phyloP scores from a whole-genome alignment of 179 eudicot genomes.

The Silene coronaria region DNA sequence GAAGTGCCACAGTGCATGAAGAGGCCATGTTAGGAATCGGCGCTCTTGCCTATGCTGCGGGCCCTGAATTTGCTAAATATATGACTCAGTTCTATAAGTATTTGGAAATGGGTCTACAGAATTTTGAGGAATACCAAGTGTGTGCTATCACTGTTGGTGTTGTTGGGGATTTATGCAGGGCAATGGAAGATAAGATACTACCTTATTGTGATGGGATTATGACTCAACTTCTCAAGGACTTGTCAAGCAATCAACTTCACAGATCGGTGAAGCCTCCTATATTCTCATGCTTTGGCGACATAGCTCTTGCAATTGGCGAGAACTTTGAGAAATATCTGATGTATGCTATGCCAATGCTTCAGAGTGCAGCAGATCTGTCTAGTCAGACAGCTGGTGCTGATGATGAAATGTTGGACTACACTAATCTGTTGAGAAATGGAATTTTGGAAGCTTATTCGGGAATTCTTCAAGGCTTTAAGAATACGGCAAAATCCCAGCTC shows the following conservation, averaged over 20 bases:
- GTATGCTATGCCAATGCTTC: constrained; percentile 98
- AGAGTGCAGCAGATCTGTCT: constrained; percentile 90
- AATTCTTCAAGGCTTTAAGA: constrained; percentile 90
- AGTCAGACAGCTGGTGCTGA: constrained; percentile 65
- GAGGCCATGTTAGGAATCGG: constrained; percentile 96
- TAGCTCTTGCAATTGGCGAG: constrained; percentile 88
- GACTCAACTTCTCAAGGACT: constrained; percentile 91
- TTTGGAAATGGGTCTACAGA: constrained; percentile 93
- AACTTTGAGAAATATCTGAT: constrained; percentile 85
- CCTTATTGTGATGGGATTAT: constrained; percentile 91
- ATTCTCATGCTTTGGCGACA: constrained; percentile 94
- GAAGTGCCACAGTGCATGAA: constrained; percentile 90
- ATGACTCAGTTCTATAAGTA: constrained; percentile 79
- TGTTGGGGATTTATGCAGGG: constrained; percentile 90
- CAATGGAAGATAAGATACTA: constrained; percentile 75
- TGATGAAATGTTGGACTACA: constrained; percentile 82
- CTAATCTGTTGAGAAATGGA: constrained; percentile 87
- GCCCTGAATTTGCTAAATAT: constrained; percentile 74
- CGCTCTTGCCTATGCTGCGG: constrained; percentile 80
- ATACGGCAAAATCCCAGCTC: constrained; percentile 71
- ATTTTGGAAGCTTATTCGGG: constrained; percentile 94
- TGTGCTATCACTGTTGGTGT: constrained; percentile 95
- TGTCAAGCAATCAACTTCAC: constrained; percentile 87
- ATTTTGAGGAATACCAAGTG: constrained; percentile 86
- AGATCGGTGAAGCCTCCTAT: constrained; percentile 98